Conservation (phyloP, 2,329 filamentous ascomycete species). For the Monilinia aucupariae region DNA sequence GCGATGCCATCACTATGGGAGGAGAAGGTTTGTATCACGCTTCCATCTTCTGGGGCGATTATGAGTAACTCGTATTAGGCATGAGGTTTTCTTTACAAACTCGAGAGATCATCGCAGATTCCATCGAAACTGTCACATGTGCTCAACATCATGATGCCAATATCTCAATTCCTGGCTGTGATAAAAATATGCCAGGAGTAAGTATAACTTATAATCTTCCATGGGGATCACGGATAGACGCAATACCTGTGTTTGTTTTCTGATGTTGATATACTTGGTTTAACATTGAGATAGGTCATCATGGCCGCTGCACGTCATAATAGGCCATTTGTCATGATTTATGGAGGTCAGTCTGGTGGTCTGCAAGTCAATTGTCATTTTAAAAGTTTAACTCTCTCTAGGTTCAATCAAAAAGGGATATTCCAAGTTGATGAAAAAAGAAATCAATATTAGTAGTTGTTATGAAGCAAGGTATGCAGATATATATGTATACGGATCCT, state of each 20-base stretch:
- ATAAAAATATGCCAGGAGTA: conserved; percentile 92
- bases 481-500: background rate
- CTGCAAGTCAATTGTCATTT: too few relatives aligned
- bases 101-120: conserved; percentile 88
- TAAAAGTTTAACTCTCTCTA: background rate
- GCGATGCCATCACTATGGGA: conserved; percentile 80
- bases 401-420: conserved; percentile 87
- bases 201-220: background rate
- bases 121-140: conserved; percentile 86
- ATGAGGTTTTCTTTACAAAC: conserved; percentile 93
- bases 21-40: conserved; percentile 60
- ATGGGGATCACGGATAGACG: background rate
- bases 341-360: conserved; percentile 56
- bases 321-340: conserved; percentile 89
- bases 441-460: conserved; percentile 74
- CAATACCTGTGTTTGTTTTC: background rate
- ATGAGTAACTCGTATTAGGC: conserved; percentile 45
- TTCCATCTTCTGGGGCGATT: background rate
- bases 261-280: background rate
- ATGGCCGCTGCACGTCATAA: conserved; percentile 92
- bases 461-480: conserved; percentile 15
- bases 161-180: conserved; percentile 87
- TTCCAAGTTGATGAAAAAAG: conserved; percentile 66
- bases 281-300: conserved; percentile 38
- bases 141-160: conserved; percentile 86